Conservation (phyloP, 2,329 filamentous ascomycete genomes). For the Fragosphaeria purpurea region DNA sequence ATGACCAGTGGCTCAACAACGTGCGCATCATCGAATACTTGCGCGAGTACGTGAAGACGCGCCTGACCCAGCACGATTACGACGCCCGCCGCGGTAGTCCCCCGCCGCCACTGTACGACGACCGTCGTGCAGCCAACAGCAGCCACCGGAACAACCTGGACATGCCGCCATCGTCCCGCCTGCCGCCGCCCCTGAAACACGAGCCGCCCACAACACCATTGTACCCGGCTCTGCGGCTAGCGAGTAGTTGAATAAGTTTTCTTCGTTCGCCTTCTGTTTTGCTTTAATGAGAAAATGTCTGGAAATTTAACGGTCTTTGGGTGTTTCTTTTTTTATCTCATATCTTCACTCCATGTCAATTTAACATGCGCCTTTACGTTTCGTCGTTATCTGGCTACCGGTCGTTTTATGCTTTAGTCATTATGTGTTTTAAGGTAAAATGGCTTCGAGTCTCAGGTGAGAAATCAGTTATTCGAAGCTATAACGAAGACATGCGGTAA, state of each 20-base stretch:
- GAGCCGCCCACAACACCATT: conserved; percentile 6
- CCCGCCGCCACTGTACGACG: background rate
- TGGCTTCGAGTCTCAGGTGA: too few relatives aligned
- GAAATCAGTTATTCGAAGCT: too few relatives aligned
- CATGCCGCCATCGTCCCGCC: conserved; percentile 19
- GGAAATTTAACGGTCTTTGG: too few relatives aligned
- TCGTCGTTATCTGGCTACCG: too few relatives aligned
- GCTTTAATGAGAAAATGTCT: background rate
- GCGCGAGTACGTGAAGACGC: conserved; percentile 45
- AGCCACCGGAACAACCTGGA: conserved; percentile 13
- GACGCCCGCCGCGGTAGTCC: conserved; percentile 20
- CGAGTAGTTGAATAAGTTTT: conserved; percentile 3
- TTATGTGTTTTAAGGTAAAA: too few relatives aligned
- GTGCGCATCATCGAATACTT: conserved; percentile 55
- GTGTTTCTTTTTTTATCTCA: background rate
- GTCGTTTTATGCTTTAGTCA: too few relatives aligned
- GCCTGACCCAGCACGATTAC: conserved; percentile 48
- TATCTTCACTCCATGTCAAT: background rate
- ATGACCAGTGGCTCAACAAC: conserved; percentile 57
- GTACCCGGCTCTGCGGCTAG: conserved; percentile 13
- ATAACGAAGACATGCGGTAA: too few relatives aligned
- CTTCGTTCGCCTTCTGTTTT: background rate
- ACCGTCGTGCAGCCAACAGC: too few relatives aligned
- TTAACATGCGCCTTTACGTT: too few relatives aligned
- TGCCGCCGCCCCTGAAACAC: conserved; percentile 8